Evolutionary conservation across 192 early-diverging fungal genomes (phyloP).

Genomic region (Kappamyces sp.): DNA sequence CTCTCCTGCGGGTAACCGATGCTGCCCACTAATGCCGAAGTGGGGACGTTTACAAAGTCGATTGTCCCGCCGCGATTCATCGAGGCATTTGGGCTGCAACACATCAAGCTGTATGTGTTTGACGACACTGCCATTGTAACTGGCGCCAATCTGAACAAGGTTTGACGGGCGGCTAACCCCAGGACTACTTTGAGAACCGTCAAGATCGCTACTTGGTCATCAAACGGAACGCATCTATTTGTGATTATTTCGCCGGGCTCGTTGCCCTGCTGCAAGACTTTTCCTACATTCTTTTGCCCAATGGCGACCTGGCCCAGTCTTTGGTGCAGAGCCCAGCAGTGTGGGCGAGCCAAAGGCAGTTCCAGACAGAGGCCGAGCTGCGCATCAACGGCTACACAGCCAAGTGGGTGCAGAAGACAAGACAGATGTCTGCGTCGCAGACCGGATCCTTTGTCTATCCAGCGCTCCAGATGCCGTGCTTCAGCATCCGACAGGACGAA

Average conservation of each 20-base stretch:
- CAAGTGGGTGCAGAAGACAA: not conserved
- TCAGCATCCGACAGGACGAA: slow-evolving; percentile 78
- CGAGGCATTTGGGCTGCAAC: slow-evolving; percentile 90
- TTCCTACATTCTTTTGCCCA: slow-evolving; percentile 14
- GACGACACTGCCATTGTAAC: slow-evolving; percentile 78
- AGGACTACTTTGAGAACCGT: slow-evolving; percentile 90
- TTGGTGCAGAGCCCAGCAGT: not conserved
- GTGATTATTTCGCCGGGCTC: slow-evolving; percentile 67
- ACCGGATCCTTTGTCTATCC: slow-evolving; percentile 41
- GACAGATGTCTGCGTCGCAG: too few relatives aligned
- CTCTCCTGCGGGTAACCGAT: slow-evolving; percentile 50
- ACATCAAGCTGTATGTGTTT: slow-evolving; percentile 89
- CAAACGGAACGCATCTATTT: slow-evolving; percentile 42
- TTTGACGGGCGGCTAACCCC: slow-evolving; percentile 72
- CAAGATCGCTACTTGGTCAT: slow-evolving; percentile 93
- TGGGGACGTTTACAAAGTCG: slow-evolving; percentile 53
- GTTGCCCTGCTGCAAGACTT: slow-evolving; percentile 56
- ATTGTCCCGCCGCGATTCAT: slow-evolving; percentile 81
- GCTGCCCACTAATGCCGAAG: slow-evolving; percentile 31
- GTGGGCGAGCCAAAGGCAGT: not conserved
- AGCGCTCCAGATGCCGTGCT: slow-evolving; percentile 78
- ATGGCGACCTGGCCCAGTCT: not conserved
- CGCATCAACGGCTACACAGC: not conserved
- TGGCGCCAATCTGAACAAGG: slow-evolving; percentile 26
- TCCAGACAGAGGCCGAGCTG: not conserved